Conservation (phyloP, 805 yeast genomes). For the Saccharomyces mikatae region DNA sequence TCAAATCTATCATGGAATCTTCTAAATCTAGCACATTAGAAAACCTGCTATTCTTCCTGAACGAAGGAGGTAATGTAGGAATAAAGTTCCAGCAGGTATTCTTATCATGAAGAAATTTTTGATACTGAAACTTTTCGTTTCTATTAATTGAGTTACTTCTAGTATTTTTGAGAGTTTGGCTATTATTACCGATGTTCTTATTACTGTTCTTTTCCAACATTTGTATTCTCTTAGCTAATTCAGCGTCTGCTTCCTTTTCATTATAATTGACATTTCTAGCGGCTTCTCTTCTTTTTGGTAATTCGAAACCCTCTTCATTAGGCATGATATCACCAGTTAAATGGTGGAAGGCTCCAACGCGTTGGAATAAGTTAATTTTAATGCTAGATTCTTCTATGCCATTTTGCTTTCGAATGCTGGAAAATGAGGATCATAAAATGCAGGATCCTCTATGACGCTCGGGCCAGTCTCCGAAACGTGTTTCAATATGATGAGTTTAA, state of each 20-base stretch:
- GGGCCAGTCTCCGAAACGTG: background rate
- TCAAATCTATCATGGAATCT: conserved; percentile 31
- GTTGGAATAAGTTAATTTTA: background rate
- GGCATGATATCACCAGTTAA: conserved; percentile 1
- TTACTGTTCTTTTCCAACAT: conserved; percentile 8
- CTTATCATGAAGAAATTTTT: conserved; percentile 21
- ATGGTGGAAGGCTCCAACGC: background rate
- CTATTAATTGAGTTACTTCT: background rate
- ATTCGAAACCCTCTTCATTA: conserved; percentile 1
- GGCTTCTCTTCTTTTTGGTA: conserved; percentile 14
- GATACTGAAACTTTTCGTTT: conserved; percentile 12
- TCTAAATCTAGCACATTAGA: conserved; percentile 33
- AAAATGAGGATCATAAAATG: background rate
- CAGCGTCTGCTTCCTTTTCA: conserved; percentile 24
- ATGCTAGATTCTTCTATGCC: background rate
- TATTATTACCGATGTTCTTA: background rate
- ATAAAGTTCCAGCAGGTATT: conserved; percentile 25
- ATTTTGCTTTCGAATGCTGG: background rate
- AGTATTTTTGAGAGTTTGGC: conserved; percentile 2
- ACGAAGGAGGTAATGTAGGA: conserved; percentile 27
- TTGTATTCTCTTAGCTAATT: conserved; percentile 17
- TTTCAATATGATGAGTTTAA: background rate
- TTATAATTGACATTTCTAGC: conserved; percentile 21
- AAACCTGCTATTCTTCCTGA: conserved; percentile 27
- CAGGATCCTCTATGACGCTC: background rate